Conservation (phyloP, 1,284 basidiomycete species). For the Volvariella volvacea region DNA sequence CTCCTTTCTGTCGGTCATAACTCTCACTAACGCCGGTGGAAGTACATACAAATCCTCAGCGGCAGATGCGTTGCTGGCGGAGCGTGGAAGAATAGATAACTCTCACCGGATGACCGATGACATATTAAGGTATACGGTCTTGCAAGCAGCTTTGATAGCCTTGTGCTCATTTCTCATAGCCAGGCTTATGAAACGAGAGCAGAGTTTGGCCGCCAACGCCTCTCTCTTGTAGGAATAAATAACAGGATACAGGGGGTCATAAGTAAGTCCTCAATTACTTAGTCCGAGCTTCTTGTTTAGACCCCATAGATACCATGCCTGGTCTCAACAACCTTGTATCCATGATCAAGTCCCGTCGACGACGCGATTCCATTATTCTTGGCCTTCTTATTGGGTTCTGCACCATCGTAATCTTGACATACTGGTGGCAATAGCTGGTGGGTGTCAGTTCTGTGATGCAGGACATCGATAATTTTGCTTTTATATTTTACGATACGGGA, state of each 20-base stretch:
- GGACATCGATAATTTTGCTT: background rate
- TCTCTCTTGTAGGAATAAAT: constrained; percentile 72
- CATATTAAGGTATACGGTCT: constrained; percentile 73
- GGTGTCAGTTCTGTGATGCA: background rate
- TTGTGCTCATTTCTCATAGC: constrained; percentile 31
- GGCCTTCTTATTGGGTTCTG: constrained; percentile 85
- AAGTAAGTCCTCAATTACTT: constrained; percentile 41
- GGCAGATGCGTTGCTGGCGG: constrained; percentile 82
- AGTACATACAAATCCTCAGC: constrained; percentile 87
- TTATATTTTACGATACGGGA: constrained; percentile 4
- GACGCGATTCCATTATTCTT: constrained; percentile 87
- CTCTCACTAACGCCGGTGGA: constrained; percentile 4
- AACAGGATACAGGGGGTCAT: constrained; percentile 79
- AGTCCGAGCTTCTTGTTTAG: constrained; percentile 4
- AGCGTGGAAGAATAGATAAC: constrained; percentile 85
- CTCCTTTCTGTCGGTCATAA: constrained; percentile 10
- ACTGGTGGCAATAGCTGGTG: constrained; percentile 48
- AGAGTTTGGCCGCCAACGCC: constrained; percentile 85
- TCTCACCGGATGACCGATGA: constrained; percentile 95
- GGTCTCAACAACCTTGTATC: constrained; percentile 88
- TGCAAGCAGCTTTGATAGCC: background rate
- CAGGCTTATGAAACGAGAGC: constrained; percentile 98
- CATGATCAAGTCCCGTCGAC: constrained; percentile 88
- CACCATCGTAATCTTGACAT: constrained; percentile 73
- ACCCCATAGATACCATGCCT: constrained; percentile 73